Conservation (phyloP, 2,329 filamentous ascomycete genomes). For the Fusarium neocosmosporiellum region DNA sequence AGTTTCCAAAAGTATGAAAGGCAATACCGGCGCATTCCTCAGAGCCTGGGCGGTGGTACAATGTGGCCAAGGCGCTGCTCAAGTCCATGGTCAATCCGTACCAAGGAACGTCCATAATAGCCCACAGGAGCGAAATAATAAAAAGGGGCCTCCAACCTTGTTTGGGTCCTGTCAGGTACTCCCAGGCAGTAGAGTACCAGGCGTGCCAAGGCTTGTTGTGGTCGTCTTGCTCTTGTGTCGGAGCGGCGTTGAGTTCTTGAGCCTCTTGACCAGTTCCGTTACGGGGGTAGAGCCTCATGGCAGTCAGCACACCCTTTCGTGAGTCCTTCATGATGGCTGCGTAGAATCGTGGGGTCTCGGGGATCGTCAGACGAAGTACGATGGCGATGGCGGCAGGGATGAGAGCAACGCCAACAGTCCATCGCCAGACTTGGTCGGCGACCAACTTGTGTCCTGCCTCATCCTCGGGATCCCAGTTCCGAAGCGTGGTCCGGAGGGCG, state of each 20-base stretch:
- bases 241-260: background rate
- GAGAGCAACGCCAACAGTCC: slow-evolving; percentile 7
- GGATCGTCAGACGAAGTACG: slow-evolving; percentile 3
- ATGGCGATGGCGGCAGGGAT: slow-evolving; percentile 5
- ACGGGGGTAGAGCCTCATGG: background rate
- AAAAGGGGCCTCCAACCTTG: slow-evolving; percentile 8
- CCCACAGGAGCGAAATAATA: slow-evolving; percentile 21
- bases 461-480: background rate
- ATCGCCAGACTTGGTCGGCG: slow-evolving; percentile 4
- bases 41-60: slow-evolving; percentile 5
- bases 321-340: slow-evolving; percentile 10
- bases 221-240: background rate
- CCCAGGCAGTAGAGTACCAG: background rate
- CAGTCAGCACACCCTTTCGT: background rate
- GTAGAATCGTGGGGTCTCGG: slow-evolving; percentile 8
- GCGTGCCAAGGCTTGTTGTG: slow-evolving; percentile 2
- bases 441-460: background rate
- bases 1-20: background rate
- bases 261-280: background rate
- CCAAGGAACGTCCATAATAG: slow-evolving; percentile 20
- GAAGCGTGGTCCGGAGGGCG: background rate
- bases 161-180: slow-evolving; percentile 9
- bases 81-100: slow-evolving; percentile 24
- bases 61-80: slow-evolving; percentile 13
- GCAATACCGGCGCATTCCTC: background rate